Base-by-base conservation (phyloP, 2,329 filamentous ascomycete species). In the Apiospora saccharicola region DNA sequence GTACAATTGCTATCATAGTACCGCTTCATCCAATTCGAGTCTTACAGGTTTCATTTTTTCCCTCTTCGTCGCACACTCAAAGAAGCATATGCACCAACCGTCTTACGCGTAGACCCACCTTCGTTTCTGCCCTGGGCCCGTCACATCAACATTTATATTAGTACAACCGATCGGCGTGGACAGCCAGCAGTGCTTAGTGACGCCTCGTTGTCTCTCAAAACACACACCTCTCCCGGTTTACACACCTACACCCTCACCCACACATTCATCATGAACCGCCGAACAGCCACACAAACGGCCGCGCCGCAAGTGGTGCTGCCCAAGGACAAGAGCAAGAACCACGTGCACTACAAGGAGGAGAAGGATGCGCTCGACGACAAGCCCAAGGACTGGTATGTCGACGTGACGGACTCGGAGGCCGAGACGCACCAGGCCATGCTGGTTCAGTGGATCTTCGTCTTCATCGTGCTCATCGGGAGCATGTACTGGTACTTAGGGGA, bases 361-460 rank as follows among this genome's bases (percentile, higher is more conserved):
- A 64, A 64, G 57, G 67, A 68, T 43, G 67, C 26, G 68, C 47
- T 51, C 46, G 68, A 70, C 68, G 34, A 26, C 30, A 70, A 70
- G 34, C 68, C 68, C 30, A 70, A 70, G n/a, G 43, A 47, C 46
- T 70, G 68, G 68, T 70, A 70, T 47, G 47, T 53, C 30, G 68
- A 70, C 10, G 68, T 53, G 43, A 70, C 68, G 14, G 68, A 70
- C 47, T 70, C 68, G 46, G 46, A 51, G 22, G 68, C 68, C 68
- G 68, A 70, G 34, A 70, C 68, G 34, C 68, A 70, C 68, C 68
- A 51, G 46, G 68, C 68, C 46, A 70, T 70, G 68, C 68, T 70
- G 46, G 34, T 26, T 3, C 68, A 70, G 37, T 70, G 68, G 68
- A 51, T 70, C 46, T 57, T 70, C 47, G 68, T 70, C 47, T 51